Percentiles rank a stretch among this genome's conserved stretches.
phyloP scores from a whole-genome alignment of 371 early-diverging fungal species.

The Mycotypha africana region DNA sequence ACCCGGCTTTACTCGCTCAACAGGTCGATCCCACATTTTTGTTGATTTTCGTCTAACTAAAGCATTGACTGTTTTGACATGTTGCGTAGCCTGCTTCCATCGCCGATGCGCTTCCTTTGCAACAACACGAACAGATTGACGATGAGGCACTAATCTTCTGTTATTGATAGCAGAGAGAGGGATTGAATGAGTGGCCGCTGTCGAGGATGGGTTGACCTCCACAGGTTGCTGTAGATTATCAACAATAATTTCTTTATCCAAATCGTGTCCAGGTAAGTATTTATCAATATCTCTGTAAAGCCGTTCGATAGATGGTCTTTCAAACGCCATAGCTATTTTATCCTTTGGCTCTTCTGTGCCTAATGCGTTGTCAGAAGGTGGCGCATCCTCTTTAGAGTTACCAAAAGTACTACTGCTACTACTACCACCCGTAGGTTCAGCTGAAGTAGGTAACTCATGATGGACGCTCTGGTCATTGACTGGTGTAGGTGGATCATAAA shows the following conservation, averaged over 20 bases:
- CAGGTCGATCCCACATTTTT: conserved; percentile 53
- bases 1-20: conserved; percentile 48
- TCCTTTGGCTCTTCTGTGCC: conserved; percentile 2
- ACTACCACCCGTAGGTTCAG: not conserved
- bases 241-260: conserved; percentile 52
- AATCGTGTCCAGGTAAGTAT: conserved; percentile 71
- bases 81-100: conserved; percentile 16
- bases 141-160: conserved; percentile 15
- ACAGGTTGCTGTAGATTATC: not conserved
- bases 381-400: too few relatives aligned
- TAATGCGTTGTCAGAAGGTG: not conserved
- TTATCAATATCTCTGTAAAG: conserved; percentile 62
- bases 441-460: not conserved
- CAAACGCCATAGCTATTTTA: conserved; percentile 48
- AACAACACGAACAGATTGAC: conserved; percentile 54
- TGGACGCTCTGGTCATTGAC: not conserved
- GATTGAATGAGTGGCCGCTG: not conserved
- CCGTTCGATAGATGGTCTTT: conserved; percentile 61
- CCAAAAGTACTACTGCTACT: not conserved
- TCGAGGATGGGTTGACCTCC: not conserved
- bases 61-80: conserved; percentile 19
- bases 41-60: conserved; percentile 46
- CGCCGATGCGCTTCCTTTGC: conserved; percentile 50
- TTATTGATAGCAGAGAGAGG: conserved; percentile 1
- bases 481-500: conserved; percentile 19